phyloP scores from a whole-genome alignment of 2,329 filamentous ascomycete species.

The Calonectria montana region DNA sequence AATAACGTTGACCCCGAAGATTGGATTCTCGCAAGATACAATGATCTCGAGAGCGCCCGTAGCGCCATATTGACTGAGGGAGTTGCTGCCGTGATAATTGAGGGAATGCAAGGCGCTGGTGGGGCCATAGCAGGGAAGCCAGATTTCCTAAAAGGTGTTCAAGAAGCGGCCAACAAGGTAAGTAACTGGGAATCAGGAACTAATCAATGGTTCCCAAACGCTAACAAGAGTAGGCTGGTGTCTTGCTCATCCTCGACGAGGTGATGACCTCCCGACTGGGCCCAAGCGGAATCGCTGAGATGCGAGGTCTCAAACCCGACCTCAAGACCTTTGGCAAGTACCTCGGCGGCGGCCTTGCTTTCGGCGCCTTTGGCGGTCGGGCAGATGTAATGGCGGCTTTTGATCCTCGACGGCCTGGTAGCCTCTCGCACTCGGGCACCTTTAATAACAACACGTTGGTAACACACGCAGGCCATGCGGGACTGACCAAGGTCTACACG shows the following conservation, averaged over 20 bases:
- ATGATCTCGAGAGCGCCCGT: slow-evolving; percentile 63
- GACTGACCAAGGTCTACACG: slow-evolving; percentile 50
- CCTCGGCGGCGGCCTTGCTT: slow-evolving; percentile 73
- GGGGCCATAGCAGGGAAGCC: slow-evolving; percentile 64
- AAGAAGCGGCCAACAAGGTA: slow-evolving; percentile 56
- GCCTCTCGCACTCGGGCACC: slow-evolving; percentile 69
- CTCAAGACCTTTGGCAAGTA: slow-evolving; percentile 75
- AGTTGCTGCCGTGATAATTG: slow-evolving; percentile 73
- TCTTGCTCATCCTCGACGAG: slow-evolving; percentile 76
- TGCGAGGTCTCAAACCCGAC: slow-evolving; percentile 64
- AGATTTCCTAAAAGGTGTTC: slow-evolving; percentile 65
- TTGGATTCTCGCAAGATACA: slow-evolving; percentile 71
- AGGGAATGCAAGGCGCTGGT: slow-evolving; percentile 73
- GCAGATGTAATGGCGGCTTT: slow-evolving; percentile 69
- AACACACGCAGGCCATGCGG: slow-evolving; percentile 65
- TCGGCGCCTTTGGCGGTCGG: slow-evolving; percentile 74
- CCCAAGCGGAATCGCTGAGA: slow-evolving; percentile 59
- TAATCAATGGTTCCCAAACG: background rate
- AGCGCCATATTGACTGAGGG: slow-evolving; percentile 56
- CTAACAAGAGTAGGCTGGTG: slow-evolving; percentile 51
- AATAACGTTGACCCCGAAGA: slow-evolving; percentile 64
- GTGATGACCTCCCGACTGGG: slow-evolving; percentile 74
- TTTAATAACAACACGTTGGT: slow-evolving; percentile 75
- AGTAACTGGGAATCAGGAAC: background rate
- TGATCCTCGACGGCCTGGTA: slow-evolving; percentile 56